Evolutionary conservation across 225 moss, liverwort and hornwort genomes (phyloP), one percentile per base, ranked within the genome.

Genomic region (Polytrichum commune): DNA sequence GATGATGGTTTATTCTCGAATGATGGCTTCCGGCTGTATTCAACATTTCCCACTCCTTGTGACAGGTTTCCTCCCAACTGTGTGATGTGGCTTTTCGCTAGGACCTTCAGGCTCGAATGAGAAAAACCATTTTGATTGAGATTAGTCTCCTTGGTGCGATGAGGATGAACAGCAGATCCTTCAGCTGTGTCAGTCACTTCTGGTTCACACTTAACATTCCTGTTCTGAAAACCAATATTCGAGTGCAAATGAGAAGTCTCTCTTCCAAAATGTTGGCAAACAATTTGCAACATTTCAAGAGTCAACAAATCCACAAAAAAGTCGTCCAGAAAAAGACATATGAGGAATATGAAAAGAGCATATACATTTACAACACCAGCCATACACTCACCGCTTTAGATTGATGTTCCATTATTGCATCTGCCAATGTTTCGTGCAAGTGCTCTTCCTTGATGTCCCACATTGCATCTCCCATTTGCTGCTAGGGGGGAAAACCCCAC

Each of bases 41-140:
- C 76, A 76, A 83, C 83, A 70, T 76, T 83, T 38, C 76, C 60
- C 54, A 28, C 66, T 20, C 58, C 57, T 57, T 57, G 5, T 32
- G 30, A 13, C 46, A 46, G 4, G 46, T 46, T 46, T 46, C 16
- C 46, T 46, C 46, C 46, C 46, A 46, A 46, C 46, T 46, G 46
- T 46, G 46, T 46, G 18, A 83, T 66, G 4, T 73, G 70, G 24
- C 72, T 70, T 55, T 73, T 78, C 29, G 83, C 86, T 69, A 86
- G 75, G 69, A 66, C 80, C 74, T 86, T 86, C 54, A 86, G 74
- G 64, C 78, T 78, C 73, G 71, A 77, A 35, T 74, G 76, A 7
- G 78, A 71, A 66, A 78, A 65, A 20, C 81, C 24, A 29, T 63
- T 38, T 33, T 61, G 73, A 67, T 69, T 76, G 25, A 23, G 18